Evolutionary conservation across 495 filamentous ascomycete species (phyloP).

Genomic region (Penicillium coprophilum): DNA sequence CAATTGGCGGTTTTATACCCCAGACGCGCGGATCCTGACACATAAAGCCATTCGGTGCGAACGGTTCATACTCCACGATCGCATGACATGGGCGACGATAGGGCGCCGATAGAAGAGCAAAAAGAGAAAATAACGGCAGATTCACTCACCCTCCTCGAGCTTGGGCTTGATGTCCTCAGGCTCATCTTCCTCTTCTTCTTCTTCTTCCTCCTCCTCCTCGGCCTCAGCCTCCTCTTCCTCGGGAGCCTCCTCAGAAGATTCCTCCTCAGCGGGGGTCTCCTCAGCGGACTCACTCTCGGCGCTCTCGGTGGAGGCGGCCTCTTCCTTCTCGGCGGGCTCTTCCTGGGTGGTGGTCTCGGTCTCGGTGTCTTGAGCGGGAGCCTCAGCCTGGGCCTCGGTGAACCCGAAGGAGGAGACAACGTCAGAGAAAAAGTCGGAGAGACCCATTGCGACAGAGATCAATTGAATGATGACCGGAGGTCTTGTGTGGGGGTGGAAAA

Average conservation of each 20-base stretch:
- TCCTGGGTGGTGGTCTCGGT: conserved; percentile 54
- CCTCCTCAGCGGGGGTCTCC: conserved; percentile 45
- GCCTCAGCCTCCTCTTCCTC: conserved; percentile 50
- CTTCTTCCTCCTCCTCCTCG: conserved; percentile 54
- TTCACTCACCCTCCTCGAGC: conserved; percentile 82
- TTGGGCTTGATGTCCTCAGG: conserved; percentile 81
- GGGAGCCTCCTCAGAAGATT: conserved; percentile 47
- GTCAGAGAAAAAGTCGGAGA: conserved; percentile 64
- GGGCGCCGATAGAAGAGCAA: conserved; percentile 7
- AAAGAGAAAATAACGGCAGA: conserved; percentile 2
- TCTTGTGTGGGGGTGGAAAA: conserved; percentile 21
- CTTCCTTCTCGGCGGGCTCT: conserved; percentile 51
- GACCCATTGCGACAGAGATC: conserved; percentile 55
- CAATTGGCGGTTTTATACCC: conserved; percentile 19
- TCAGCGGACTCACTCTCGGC: conserved; percentile 34
- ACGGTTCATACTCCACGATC: background rate
- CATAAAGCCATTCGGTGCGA: conserved; percentile 5
- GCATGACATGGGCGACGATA: conserved; percentile 1
- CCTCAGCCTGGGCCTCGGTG: conserved; percentile 60
- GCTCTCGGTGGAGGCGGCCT: conserved; percentile 36
- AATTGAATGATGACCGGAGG: conserved; percentile 40
- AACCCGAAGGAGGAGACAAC: conserved; percentile 57
- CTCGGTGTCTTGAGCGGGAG: conserved; percentile 46
- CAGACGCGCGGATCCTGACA: conserved; percentile 4
- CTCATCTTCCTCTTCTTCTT: conserved; percentile 93